A percentile compares a stretch with the other conserved stretches of the same genome.
Evolutionary conservation across 352 stramenopile species (phyloP).

Genomic region (Phytophthora pistaciae): DNA sequence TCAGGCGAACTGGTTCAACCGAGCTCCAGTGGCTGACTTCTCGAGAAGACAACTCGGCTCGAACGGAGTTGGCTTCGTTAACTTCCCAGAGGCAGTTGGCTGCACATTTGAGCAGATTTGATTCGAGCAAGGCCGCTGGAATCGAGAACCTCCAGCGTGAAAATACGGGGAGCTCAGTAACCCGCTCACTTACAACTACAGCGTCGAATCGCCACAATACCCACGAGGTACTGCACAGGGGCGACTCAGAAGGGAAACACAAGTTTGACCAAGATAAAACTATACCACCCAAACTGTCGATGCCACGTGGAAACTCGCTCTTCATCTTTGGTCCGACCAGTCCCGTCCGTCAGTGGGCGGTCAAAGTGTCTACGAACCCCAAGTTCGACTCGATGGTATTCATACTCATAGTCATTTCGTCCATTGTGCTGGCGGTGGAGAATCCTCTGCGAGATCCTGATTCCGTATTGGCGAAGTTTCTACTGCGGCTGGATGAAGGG

Average conservation of each 20-base stretch:
- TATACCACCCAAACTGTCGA: background rate
- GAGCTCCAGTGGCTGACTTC: background rate
- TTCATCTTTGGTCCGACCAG: constrained; percentile 57
- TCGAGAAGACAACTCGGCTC: constrained; percentile 3
- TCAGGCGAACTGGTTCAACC: background rate
- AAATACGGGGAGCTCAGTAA: background rate
- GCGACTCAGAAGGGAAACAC: background rate
- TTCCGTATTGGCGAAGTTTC: constrained; percentile 28
- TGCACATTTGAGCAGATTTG: background rate
- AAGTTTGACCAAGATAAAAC: background rate
- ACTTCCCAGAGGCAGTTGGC: background rate
- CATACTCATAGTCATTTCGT: constrained; percentile 76
- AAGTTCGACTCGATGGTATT: constrained; percentile 81
- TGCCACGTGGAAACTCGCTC: constrained; percentile 29
- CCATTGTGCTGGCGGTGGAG: constrained; percentile 83
- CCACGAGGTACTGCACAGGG: background rate
- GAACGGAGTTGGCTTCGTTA: background rate
- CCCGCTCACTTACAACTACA: background rate
- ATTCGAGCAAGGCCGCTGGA: background rate
- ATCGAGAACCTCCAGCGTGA: background rate
- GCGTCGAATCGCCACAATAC: background rate
- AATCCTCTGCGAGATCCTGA: constrained; percentile 74
- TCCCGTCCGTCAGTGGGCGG: constrained; percentile 37
- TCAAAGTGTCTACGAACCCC: constrained; percentile 55
- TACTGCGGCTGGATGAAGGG: constrained; percentile 70